Conservation (phyloP, 495 filamentous ascomycete genomes). For the Daldinia childiae region DNA sequence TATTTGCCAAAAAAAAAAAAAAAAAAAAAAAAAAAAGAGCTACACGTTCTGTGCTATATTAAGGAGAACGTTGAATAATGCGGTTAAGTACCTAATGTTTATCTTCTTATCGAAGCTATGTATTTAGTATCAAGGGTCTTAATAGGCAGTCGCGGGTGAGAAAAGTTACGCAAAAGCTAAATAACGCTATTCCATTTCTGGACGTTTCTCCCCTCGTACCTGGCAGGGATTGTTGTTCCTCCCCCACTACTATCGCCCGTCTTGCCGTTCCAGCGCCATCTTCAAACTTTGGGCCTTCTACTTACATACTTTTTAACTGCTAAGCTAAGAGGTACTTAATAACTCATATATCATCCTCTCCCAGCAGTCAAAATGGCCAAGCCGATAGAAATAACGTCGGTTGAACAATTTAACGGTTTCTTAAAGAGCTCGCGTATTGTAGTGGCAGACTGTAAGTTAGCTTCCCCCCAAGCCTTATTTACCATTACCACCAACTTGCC, state of each 20-base stretch:
- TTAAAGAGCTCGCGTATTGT: conserved; percentile 75
- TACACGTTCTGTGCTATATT: too few species aligned
- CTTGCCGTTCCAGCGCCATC: not conserved
- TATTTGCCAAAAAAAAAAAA: too few species aligned
- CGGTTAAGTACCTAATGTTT: too few species aligned
- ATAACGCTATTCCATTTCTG: conserved; percentile 24
- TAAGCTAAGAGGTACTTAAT: not conserved
- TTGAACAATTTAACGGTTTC: conserved; percentile 73
- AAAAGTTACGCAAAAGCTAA: conserved; percentile 1
- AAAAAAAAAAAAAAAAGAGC: too few species aligned
- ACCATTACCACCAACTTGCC: conserved; percentile 26
- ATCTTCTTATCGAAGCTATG: not conserved
- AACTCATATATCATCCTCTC: conserved; percentile 2
- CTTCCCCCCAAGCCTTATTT: conserved; percentile 36
- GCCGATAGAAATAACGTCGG: conserved; percentile 74
- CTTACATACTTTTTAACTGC: not conserved
- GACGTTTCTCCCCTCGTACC: conserved; percentile 18
- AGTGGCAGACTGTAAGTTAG: conserved; percentile 86
- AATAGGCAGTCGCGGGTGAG: conserved; percentile 5
- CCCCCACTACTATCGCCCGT: conserved; percentile 25
- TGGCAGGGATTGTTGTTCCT: conserved; percentile 33
- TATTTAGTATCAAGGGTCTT: not conserved
- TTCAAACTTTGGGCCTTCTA: conserved; percentile 17
- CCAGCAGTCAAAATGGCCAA: conserved; percentile 62
- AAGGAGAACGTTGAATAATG: too few species aligned